Evolutionary conservation across 352 stramenopile genomes (phyloP).

Genomic region (Phytophthora parvispora): DNA sequence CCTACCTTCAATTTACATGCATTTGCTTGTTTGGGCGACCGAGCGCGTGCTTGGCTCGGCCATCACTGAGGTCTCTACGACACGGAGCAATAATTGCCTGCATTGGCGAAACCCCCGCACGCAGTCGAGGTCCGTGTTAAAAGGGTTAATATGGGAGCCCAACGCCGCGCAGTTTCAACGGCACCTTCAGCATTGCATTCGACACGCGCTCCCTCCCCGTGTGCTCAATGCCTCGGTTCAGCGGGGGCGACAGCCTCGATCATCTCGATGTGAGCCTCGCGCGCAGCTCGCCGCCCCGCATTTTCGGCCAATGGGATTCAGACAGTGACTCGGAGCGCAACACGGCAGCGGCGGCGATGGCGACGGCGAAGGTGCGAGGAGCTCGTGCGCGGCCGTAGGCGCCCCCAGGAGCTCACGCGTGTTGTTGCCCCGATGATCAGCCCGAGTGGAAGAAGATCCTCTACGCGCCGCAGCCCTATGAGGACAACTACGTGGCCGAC

Average conservation of each 20-base stretch:
- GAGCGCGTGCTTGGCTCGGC: no score
- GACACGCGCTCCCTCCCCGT: neutral
- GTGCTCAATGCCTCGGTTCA: neutral
- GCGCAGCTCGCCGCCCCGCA: neutral
- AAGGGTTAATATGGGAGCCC: no score
- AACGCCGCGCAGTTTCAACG: no score
- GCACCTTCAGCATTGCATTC: neutral
- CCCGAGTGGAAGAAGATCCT: slow-evolving; percentile 89
- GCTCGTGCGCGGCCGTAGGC: neutral
- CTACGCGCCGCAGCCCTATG: slow-evolving; percentile 89
- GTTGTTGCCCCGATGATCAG: slow-evolving; percentile 7
- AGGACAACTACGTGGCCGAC: slow-evolving; percentile 92
- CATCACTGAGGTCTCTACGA: no score
- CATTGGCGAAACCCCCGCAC: no score
- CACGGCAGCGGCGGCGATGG: slow-evolving; percentile 8
- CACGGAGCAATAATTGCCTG: no score
- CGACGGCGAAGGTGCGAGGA: slow-evolving; percentile 21
- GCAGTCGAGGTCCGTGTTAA: no score
- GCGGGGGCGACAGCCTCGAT: neutral
- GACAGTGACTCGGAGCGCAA: neutral
- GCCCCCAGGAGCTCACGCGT: neutral
- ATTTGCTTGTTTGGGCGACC: no score
- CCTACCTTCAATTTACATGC: no score
- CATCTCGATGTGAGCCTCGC: neutral
- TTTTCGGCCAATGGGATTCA: slow-evolving; percentile 24